These are phyloP conservation scores for Diplodia sapinea DNA, from an alignment of 2,329 filamentous ascomycete genomes.

Conservation along the genomic window DNA sequence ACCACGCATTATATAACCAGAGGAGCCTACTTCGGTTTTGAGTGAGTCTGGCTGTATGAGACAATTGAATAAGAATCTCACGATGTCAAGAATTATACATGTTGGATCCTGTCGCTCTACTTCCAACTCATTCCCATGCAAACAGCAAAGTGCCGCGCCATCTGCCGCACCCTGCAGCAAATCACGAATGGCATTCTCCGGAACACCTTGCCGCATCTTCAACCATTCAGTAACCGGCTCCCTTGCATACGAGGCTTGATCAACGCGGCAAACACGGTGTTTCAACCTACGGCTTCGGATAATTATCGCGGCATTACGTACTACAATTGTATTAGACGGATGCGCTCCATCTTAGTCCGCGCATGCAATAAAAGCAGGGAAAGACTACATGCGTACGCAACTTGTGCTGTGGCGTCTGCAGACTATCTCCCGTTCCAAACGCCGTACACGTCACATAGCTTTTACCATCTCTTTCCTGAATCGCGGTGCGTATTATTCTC, in stretches of 20 bases:
- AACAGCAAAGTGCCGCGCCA: background rate
- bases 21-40: background rate
- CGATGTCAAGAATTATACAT: background rate
- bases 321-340: background rate
- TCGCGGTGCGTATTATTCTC: too few relatives aligned
- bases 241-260: background rate
- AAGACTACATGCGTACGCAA: too few relatives aligned
- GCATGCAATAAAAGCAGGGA: too few relatives aligned
- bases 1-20: too few relatives aligned
- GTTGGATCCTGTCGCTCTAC: background rate
- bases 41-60: background rate
- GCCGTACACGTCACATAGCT: too few relatives aligned
- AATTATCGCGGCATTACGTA: background rate
- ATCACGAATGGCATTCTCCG: background rate
- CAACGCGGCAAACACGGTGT: background rate
- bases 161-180: constrained; percentile 1
- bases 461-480: too few relatives aligned
- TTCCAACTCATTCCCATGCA: background rate
- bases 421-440: too few relatives aligned
- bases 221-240: background rate
- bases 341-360: background rate
- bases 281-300: background rate
- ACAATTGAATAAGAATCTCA: background rate
- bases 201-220: background rate
- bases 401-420: too few relatives aligned